Evolutionary conservation across 106 monocot genomes (phyloP), one percentile per base, ranked within the genome.

Genomic region (Apostasia shenzhenica): DNA sequence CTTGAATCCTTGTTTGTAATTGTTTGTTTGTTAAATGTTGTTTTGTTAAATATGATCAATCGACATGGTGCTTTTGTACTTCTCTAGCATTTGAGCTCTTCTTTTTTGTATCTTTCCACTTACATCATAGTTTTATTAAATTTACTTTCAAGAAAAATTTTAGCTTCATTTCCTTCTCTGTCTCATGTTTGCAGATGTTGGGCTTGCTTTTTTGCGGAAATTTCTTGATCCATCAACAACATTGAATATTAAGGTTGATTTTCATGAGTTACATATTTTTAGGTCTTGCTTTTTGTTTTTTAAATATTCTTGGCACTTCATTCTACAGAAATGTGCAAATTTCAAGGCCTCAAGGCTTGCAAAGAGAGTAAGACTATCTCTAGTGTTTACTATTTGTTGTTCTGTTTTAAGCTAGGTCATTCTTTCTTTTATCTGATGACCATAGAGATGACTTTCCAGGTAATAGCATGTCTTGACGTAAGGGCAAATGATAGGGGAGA

Each of bases 401-500:
- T 41, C 55, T 14, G 48, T 70, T 56, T 48, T 37, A 42, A n/a
- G 40, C n/a, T 57, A 45, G 40, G 4, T 11, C 8, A 54, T 69
- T 8, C 43, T 40, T 46, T 61, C 70, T 70, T 26, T 66, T 65
- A 49, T 14, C 59, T 58, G 7, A 48, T 67, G 4, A 55, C 14
- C 47, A 54, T 6, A 37, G 45, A 71, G 14, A 59, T 38, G 66
- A 14, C 59, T 67, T 61, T 71, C 26, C 61, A 95, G 92, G 92
- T 97, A 46, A 92, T 97, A 81, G 89, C 95, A 67, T 97, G 95
- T 66, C 92, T 97, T 73, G 95, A 97, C 85, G 95, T 97, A 71
- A 81, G 95, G 72, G 68, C 92, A 49, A 92, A 91, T 81, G 92
- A 97, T 82, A 86, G 67, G 66, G 95, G 95, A 12, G 92, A 97